A percentile compares a stretch with the other conserved stretches of the same genome.
Evolutionary conservation across 768 basidiomycete genomes (phyloP).

Genomic region (Pleurotus pulmonarius): DNA sequence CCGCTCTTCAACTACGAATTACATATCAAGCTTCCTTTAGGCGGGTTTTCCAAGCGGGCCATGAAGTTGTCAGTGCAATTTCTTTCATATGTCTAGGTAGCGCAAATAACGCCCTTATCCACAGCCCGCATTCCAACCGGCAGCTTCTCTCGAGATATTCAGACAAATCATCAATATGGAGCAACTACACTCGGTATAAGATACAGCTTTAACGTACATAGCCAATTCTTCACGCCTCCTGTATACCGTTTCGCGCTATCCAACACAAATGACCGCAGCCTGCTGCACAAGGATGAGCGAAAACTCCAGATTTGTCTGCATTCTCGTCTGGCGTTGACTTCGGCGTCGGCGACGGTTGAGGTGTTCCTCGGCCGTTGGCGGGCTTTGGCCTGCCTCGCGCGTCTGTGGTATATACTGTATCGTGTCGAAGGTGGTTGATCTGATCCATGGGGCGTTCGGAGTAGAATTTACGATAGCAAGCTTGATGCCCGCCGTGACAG

Average conservation of each 20-base stretch:
- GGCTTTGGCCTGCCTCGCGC: constrained; percentile 12
- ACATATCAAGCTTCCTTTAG: no score
- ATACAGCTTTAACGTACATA: background rate
- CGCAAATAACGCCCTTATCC: no score
- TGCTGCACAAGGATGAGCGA: constrained; percentile 69
- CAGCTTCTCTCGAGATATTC: constrained; percentile 55
- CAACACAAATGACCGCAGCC: constrained; percentile 85
- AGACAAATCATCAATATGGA: constrained; percentile 48
- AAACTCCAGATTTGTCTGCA: constrained; percentile 17
- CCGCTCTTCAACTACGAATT: no score
- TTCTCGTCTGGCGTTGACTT: background rate
- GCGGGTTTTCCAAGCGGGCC: constrained; percentile 54
- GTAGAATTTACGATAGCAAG: constrained; percentile 72
- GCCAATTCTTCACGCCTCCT: background rate
- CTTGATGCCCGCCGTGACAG: constrained; percentile 77
- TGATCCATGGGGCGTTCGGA: constrained; percentile 49
- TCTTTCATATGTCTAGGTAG: no score
- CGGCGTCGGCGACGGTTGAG: constrained; percentile 9
- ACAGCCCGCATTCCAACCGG: constrained; percentile 62
- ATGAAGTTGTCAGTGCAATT: constrained; percentile 52
- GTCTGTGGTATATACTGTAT: constrained; percentile 8
- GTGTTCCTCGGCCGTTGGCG: constrained; percentile 12
- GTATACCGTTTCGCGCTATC: constrained; percentile 36
- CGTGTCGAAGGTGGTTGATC: constrained; percentile 21
- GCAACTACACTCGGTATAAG: constrained; percentile 48